Conservation (phyloP, 345 rosid genomes). For the Acer yangbiense region DNA sequence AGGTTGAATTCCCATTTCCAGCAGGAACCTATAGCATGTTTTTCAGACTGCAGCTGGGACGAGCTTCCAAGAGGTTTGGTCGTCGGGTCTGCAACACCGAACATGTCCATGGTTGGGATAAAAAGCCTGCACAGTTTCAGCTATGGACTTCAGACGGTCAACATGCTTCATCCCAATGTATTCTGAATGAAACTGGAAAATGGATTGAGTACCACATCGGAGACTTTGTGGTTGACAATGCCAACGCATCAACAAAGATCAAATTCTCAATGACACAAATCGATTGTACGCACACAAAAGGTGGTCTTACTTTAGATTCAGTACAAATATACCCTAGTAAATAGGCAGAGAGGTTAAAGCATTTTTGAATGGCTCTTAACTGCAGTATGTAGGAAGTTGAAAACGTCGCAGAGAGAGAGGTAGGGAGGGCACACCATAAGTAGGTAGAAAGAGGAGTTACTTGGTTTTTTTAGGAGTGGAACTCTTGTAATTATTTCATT, state of each 20-base stretch:
- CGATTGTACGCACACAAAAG: slow-evolving; percentile 98
- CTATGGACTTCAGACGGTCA: slow-evolving; percentile 91
- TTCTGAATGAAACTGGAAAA: slow-evolving; percentile 61
- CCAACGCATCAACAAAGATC: slow-evolving; percentile 44
- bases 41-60: slow-evolving; percentile 86
- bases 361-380: slow-evolving; percentile 46
- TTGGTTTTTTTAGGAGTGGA: slow-evolving; percentile 7
- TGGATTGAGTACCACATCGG: slow-evolving; percentile 88
- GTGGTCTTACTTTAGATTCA: slow-evolving; percentile 87
- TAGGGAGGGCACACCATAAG: slow-evolving; percentile 22
- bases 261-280: slow-evolving; percentile 92
- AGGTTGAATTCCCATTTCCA: slow-evolving; percentile 90
- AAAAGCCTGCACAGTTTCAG: slow-evolving; percentile 85
- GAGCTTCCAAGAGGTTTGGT: slow-evolving; percentile 61
- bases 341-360: slow-evolving; percentile 60
- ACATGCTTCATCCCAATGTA: slow-evolving; percentile 66
- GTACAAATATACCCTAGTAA: slow-evolving; percentile 71
- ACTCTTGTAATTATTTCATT: background rate
- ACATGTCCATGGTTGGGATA: slow-evolving; percentile 91
- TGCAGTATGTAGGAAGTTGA: slow-evolving; percentile 15
- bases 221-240: slow-evolving; percentile 59
- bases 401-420: slow-evolving; percentile 14
- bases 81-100: slow-evolving; percentile 69
- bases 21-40: slow-evolving; percentile 77
- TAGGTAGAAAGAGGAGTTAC: background rate